Percentiles rank a stretch among this genome's conserved stretches.
These are phyloP conservation scores for Arctostaphylos glauca DNA, from an alignment of 148 eudicot genomes.

Conservation along the genomic window DNA sequence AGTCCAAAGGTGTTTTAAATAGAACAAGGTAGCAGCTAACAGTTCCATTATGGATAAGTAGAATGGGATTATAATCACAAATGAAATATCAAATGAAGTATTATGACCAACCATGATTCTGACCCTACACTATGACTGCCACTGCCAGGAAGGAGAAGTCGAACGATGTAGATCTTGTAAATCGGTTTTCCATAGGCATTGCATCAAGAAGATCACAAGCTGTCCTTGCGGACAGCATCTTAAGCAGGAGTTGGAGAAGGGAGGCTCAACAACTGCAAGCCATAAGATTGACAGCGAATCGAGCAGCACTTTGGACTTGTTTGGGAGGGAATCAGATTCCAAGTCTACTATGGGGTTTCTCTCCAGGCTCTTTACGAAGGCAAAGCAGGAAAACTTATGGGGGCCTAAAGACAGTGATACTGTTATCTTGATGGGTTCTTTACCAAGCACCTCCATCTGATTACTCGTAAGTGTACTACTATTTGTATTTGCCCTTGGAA, in stretches of 20 bases:
- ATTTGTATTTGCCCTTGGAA: background rate
- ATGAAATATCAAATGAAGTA: background rate
- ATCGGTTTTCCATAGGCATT: conserved; percentile 3
- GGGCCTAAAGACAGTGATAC: conserved; percentile 36
- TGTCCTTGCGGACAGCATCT: conserved; percentile 65
- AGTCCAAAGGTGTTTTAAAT: background rate
- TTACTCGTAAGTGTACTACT: background rate
- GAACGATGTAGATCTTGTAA: conserved; percentile 18
- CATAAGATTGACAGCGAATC: conserved; percentile 10
- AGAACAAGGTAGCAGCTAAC: background rate
- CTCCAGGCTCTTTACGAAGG: conserved; percentile 52
- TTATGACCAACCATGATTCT: background rate
- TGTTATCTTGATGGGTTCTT: conserved; percentile 76
- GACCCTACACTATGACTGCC: background rate
- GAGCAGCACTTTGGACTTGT: conserved; percentile 26
- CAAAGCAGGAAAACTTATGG: conserved; percentile 32
- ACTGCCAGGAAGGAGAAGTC: conserved; percentile 31
- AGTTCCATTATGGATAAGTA: background rate
- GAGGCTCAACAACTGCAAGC: conserved; percentile 19
- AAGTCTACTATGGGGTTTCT: conserved; percentile 47
- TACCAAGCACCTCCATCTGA: conserved; percentile 65
- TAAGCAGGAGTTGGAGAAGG: conserved; percentile 23
- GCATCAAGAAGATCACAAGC: conserved; percentile 29
- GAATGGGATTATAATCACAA: background rate
- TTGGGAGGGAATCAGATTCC: conserved; percentile 38